phyloP scores from a whole-genome alignment of 306 rosid genomes.

The Ceratonia siliqua region DNA sequence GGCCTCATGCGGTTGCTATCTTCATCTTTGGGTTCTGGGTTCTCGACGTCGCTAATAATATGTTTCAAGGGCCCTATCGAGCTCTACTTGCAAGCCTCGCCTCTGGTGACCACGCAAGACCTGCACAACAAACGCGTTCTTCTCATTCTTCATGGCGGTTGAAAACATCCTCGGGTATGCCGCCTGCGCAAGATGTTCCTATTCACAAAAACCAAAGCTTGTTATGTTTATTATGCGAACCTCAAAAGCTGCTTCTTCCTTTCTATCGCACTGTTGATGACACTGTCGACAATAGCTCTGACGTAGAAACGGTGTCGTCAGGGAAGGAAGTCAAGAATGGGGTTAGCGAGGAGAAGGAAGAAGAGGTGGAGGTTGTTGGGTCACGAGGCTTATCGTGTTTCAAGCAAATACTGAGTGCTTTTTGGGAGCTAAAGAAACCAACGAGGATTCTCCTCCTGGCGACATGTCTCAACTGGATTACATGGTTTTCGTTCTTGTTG shows the following conservation, averaged over 20 bases:
- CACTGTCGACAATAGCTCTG: slow-evolving; percentile 32
- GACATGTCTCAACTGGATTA: slow-evolving; percentile 72
- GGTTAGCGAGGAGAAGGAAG: background rate
- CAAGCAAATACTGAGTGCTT: slow-evolving; percentile 35
- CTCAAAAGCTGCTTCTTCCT: slow-evolving; percentile 78
- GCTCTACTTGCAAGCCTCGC: slow-evolving; percentile 65
- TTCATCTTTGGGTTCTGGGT: slow-evolving; percentile 68
- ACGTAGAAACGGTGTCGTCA: background rate
- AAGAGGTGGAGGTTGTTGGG: background rate
- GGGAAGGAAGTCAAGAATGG: background rate
- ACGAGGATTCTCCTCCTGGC: slow-evolving; percentile 67
- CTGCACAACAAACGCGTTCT: slow-evolving; percentile 43
- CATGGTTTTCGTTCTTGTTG: slow-evolving; percentile 73
- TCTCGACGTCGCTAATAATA: slow-evolving; percentile 69
- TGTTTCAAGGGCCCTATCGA: slow-evolving; percentile 70
- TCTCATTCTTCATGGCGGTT: slow-evolving; percentile 75
- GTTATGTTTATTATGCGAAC: slow-evolving; percentile 66
- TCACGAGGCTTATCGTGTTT: slow-evolving; percentile 25
- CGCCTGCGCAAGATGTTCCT: slow-evolving; percentile 45
- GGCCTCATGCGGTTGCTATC: slow-evolving; percentile 43
- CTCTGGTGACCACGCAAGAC: slow-evolving; percentile 41
- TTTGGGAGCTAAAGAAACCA: slow-evolving; percentile 48
- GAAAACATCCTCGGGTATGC: slow-evolving; percentile 70
- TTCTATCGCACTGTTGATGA: slow-evolving; percentile 39
- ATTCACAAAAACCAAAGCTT: slow-evolving; percentile 58